Evolutionary conservation across 306 rosid genomes (phyloP), one percentile per base, ranked within the genome.

Genomic region (Ziziphus jujuba): DNA sequence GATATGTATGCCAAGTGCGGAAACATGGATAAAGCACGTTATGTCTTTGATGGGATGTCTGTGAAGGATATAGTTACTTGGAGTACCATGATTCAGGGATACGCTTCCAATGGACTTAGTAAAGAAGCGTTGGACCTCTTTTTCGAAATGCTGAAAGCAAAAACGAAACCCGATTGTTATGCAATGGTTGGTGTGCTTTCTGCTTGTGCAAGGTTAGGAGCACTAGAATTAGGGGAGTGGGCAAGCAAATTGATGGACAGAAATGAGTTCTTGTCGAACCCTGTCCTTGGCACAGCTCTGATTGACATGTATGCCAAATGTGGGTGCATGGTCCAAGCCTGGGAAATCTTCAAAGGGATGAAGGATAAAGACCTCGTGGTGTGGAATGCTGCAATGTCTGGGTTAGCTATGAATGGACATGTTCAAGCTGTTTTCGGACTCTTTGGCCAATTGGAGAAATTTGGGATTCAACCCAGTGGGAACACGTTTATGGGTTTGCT

Each of bases 221-320:
- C 92, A 8, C 66, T 86, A 59, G 84, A 80, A 25, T 69, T 84
- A 45, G 92, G 96, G 33, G 67, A 74, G 57, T 76, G 90, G 91
- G 88, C 87, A 7, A 80, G 73, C 66, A 75, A 64, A 49, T 76
- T 90, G 76, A 64, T 87, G 75, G 81, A 83, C 60, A 59, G 43
- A 15, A 52, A 70, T 70, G 92, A 86, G 59, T 76, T 82, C 67
- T 72, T 82, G 23, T 72, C 36, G 6, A 82, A 82, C 76, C 87
- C 90, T 53, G 85, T 86, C 47, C 72, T 84, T 14, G 89, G 93
- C 16, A 83, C 96, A 6, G 87, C 93, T 22, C 78, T 89, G 61
- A 87, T 89, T 65, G 96, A 87, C 76, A 79, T 89, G 72, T 85
- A 84, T 62, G 83, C 91, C 5, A 89, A 89, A 81, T 87, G 96